Percentiles rank a stretch among this genome's conserved stretches.
phyloP scores from a whole-genome alignment of 306 rosid genomes.

The Abrus precatorius region DNA sequence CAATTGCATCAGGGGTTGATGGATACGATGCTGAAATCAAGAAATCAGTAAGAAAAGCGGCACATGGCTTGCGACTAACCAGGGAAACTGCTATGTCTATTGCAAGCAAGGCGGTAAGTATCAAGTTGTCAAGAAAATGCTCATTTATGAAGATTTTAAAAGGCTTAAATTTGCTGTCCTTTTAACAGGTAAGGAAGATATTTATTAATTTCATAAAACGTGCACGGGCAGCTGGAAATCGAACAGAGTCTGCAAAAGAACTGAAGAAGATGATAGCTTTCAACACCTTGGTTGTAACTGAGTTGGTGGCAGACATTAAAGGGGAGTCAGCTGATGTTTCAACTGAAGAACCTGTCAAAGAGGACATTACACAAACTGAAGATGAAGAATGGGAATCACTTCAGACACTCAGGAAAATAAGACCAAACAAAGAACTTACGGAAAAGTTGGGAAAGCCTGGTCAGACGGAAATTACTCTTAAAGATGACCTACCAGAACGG shows the following conservation, averaged over 20 bases:
- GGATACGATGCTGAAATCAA: slow-evolving; percentile 85
- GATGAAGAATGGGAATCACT: slow-evolving; percentile 90
- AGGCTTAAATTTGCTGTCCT: slow-evolving; percentile 39
- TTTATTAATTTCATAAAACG: slow-evolving; percentile 83
- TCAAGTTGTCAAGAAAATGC: slow-evolving; percentile 45
- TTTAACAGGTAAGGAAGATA: slow-evolving; percentile 72
- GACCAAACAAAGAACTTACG: slow-evolving; percentile 70
- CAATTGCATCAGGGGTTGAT: slow-evolving; percentile 90
- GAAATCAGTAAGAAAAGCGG: slow-evolving; percentile 88
- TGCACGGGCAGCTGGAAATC: slow-evolving; percentile 82
- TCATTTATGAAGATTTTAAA: slow-evolving; percentile 20
- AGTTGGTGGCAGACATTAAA: slow-evolving; percentile 90
- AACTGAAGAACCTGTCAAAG: slow-evolving; percentile 71
- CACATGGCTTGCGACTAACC: slow-evolving; percentile 90
- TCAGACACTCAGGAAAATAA: slow-evolving; percentile 76
- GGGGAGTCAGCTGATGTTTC: slow-evolving; percentile 77
- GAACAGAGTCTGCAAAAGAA: slow-evolving; percentile 86
- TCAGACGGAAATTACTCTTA: slow-evolving; percentile 92
- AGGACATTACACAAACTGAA: slow-evolving; percentile 47
- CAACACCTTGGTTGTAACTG: slow-evolving; percentile 90
- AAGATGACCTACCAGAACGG: slow-evolving; percentile 88
- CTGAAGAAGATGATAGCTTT: slow-evolving; percentile 94
- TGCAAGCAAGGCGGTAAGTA: slow-evolving; percentile 94
- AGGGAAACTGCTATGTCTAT: slow-evolving; percentile 94
- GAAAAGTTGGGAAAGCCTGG: slow-evolving; percentile 86